These are phyloP conservation scores for Metarhizium anisopliae DNA, from an alignment of 2,329 filamentous ascomycete species.

Conservation along the genomic window DNA sequence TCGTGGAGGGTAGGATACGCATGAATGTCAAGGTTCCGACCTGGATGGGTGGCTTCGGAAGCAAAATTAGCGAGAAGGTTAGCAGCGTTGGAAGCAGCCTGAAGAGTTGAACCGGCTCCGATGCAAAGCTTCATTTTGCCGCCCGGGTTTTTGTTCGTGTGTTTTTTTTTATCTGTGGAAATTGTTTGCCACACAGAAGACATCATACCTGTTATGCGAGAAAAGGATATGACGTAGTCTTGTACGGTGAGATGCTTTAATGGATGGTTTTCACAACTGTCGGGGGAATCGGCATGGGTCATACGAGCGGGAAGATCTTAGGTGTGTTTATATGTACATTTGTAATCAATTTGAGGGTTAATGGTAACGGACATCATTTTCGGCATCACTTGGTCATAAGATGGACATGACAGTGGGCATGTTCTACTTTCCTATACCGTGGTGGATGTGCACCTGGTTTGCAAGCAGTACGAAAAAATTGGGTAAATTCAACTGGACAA, in stretches of 20 bases:
- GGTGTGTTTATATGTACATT: background rate
- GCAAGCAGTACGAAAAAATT: background rate
- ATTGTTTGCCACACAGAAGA: background rate
- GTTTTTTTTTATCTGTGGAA: background rate
- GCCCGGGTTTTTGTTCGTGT: no score
- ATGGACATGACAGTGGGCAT: background rate
- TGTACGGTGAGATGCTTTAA: slow-evolving; percentile 12
- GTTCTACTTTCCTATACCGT: background rate
- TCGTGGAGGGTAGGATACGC: slow-evolving; percentile 75
- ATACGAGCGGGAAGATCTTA: background rate
- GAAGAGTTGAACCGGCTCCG: slow-evolving; percentile 18
- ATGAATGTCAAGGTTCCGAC: slow-evolving; percentile 42
- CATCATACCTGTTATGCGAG: background rate
- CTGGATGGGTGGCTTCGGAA: slow-evolving; percentile 35
- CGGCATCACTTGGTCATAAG: background rate
- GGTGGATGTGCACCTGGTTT: background rate
- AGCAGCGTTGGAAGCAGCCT: slow-evolving; percentile 40
- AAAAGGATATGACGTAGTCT: slow-evolving; percentile 1
- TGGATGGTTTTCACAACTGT: background rate
- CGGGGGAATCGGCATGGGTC: background rate
- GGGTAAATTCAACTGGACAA: background rate
- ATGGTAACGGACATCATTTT: no score
- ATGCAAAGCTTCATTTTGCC: background rate
- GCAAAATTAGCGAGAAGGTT: slow-evolving; percentile 36
- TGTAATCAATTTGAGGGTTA: background rate